These are phyloP conservation scores for Leishmania braziliensis DNA, from an alignment of 208 protist species.

Conservation along the genomic window DNA sequence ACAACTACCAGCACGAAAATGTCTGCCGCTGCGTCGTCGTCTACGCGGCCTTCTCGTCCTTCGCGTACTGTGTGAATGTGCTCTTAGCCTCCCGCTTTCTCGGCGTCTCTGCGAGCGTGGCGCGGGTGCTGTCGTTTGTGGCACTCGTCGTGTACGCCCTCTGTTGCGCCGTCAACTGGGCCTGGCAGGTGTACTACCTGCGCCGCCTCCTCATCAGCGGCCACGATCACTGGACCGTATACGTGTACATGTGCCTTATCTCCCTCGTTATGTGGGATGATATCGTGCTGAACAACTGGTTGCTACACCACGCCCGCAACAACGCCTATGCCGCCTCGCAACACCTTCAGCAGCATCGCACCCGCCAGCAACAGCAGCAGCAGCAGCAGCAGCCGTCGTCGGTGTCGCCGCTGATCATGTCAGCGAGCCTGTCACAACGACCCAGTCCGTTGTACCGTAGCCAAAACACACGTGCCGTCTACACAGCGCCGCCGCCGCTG, in stretches of 20 bases:
- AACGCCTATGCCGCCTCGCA: constrained; percentile 66
- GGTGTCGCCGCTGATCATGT: not conserved
- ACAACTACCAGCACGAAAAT: constrained; percentile 89
- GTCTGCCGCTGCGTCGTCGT: constrained; percentile 91
- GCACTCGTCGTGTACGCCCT: constrained; percentile 85
- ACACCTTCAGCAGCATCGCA: constrained; percentile 35
- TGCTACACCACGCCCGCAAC: constrained; percentile 74
- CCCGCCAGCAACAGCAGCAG: constrained; percentile 21
- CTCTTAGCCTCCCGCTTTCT: constrained; percentile 93
- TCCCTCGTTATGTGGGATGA: constrained; percentile 90
- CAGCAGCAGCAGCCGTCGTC: constrained; percentile 5
- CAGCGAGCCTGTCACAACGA: constrained; percentile 4
- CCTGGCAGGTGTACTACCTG: constrained; percentile 91
- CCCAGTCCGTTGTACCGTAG: constrained; percentile 10
- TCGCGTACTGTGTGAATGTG: constrained; percentile 93
- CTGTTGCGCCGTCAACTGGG: constrained; percentile 89
- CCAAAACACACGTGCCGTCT: constrained; percentile 1
- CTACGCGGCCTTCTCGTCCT: constrained; percentile 91
- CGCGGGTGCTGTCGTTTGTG: constrained; percentile 73
- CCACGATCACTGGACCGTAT: constrained; percentile 81
- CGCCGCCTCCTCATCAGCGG: constrained; percentile 59
- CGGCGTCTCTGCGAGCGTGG: constrained; percentile 54
- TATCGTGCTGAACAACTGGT: constrained; percentile 72
- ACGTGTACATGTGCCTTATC: constrained; percentile 83
- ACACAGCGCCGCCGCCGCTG: not conserved